Conservation (phyloP, 345 rosid species). For the Salix exigua region DNA sequence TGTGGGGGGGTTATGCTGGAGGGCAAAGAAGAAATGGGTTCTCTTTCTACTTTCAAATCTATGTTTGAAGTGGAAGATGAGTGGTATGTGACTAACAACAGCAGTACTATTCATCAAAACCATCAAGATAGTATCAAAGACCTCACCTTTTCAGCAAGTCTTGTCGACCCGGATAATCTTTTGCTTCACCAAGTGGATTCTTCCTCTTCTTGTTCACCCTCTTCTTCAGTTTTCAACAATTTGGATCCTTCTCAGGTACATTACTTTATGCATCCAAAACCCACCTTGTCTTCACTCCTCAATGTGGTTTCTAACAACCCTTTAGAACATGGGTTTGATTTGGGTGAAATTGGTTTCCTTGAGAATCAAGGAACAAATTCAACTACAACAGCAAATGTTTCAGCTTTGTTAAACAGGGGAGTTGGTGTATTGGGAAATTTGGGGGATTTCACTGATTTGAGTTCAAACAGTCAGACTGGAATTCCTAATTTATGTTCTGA, state of each 20-base stretch:
- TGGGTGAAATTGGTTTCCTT: slow-evolving; percentile 49
- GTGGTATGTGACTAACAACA: slow-evolving; percentile 38
- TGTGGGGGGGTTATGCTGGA: slow-evolving; percentile 16
- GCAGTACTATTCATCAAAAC: slow-evolving; percentile 18
- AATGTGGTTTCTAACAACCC: slow-evolving; percentile 43
- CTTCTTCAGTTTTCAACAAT: slow-evolving; percentile 57
- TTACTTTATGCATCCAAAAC: slow-evolving; percentile 45
- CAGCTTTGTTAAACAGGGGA: slow-evolving; percentile 31
- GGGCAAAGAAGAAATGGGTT: slow-evolving; percentile 40
- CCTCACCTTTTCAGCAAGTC: slow-evolving; percentile 42
- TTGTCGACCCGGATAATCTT: slow-evolving; percentile 42
- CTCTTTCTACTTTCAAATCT: slow-evolving; percentile 44
- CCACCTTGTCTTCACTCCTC: slow-evolving; percentile 36
- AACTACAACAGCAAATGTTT: slow-evolving; percentile 12
- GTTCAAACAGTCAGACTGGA: slow-evolving; percentile 29
- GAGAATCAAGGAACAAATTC: slow-evolving; percentile 40
- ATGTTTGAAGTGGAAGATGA: slow-evolving; percentile 56
- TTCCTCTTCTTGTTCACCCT: slow-evolving; percentile 55
- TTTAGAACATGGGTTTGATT: slow-evolving; percentile 48
- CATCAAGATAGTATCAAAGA: slow-evolving; percentile 38
- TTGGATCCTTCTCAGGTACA: slow-evolving; percentile 58
- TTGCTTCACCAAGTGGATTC: slow-evolving; percentile 49
- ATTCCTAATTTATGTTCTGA: slow-evolving; percentile 31
- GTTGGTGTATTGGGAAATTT: slow-evolving; percentile 33
- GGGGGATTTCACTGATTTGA: slow-evolving; percentile 35